Conservation (phyloP, 1,139 yeast genomes). For the Meyerozyma athensensis region DNA sequence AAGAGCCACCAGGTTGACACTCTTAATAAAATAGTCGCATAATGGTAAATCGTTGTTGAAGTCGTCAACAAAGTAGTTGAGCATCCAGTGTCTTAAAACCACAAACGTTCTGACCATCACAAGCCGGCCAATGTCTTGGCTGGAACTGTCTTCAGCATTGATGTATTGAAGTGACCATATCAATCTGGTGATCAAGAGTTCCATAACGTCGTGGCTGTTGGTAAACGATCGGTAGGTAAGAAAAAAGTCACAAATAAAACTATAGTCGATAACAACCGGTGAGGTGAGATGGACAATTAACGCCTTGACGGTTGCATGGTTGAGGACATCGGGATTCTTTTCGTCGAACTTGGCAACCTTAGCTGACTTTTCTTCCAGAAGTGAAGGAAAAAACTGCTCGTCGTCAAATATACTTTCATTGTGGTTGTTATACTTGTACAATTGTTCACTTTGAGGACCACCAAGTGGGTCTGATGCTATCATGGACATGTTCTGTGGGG, state of each 20-base stretch:
- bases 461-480: too few species aligned
- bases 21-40: conserved; percentile 44
- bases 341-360: conserved; percentile 34
- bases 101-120: conserved; percentile 84
- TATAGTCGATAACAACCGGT: conserved; percentile 74
- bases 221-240: conserved; percentile 75
- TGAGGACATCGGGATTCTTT: conserved; percentile 28
- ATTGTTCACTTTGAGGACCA: too few species aligned
- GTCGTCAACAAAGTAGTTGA: conserved; percentile 72
- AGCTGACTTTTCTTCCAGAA: conserved; percentile 17
- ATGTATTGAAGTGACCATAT: conserved; percentile 64
- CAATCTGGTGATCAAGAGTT: conserved; percentile 58
- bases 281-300: conserved; percentile 72
- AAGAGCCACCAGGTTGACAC: conserved; percentile 42
- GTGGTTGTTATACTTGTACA: conserved; percentile 28
- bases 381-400: conserved; percentile 29
- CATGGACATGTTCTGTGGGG: too few species aligned
- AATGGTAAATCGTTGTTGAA: conserved; percentile 45
- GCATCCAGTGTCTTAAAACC: conserved; percentile 81
- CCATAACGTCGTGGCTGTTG: conserved; percentile 52
- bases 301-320: conserved; percentile 45
- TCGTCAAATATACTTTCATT: conserved; percentile 42
- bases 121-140: conserved; percentile 54
- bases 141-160: conserved; percentile 27
- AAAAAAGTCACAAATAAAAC: conserved; percentile 77